Evolutionary conservation across 2,329 filamentous ascomycete species (phyloP).

Genomic region (Ophiostoma piceae): DNA sequence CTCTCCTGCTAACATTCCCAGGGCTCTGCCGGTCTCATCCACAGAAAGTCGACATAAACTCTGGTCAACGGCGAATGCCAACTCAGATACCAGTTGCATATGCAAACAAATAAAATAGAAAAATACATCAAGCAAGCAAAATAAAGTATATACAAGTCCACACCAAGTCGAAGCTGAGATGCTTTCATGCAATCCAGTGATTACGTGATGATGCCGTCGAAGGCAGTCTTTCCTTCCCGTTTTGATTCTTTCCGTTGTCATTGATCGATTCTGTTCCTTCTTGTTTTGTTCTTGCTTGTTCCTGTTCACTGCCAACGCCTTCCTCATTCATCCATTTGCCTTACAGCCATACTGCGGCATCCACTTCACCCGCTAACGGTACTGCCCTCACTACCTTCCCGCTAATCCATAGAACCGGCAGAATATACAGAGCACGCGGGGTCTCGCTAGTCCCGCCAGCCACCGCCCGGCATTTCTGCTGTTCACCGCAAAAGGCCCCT

Average conservation of each 20-base stretch:
- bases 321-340: neutral
- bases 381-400: neutral
- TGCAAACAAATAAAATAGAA: neutral
- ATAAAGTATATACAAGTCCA: constrained; percentile 8
- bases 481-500: constrained; percentile 8
- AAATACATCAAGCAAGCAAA: neutral
- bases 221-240: neutral
- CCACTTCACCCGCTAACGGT: neutral
- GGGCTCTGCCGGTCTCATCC: constrained; percentile 23
- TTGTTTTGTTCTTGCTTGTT: neutral
- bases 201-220: neutral
- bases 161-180: neutral
- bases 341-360: neutral
- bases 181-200: neutral
- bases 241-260: neutral
- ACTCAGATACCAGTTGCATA: neutral
- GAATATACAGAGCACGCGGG: constrained; percentile 21
- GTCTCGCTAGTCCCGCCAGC: constrained; percentile 17
- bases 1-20: constrained; percentile 13
- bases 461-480: neutral
- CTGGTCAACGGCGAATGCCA: neutral
- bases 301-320: neutral
- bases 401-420: constrained; percentile 22
- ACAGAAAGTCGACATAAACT: constrained; percentile 22
- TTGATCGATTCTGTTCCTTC: neutral